Evolutionary conservation across 1,139 yeast genomes (phyloP).

Genomic region (Nematodospora anomalae): DNA sequence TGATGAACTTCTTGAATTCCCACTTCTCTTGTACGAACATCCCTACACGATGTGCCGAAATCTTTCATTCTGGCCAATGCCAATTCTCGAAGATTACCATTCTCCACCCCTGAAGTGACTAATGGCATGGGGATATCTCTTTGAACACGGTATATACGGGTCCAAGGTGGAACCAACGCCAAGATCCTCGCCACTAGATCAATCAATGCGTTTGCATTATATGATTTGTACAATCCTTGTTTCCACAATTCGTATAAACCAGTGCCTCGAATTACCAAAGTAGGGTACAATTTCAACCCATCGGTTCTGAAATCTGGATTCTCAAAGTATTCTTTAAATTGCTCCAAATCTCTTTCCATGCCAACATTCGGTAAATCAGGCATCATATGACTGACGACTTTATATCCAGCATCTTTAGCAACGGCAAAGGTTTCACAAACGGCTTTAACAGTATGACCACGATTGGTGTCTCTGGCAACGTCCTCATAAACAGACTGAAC

Average conservation of each 20-base stretch:
- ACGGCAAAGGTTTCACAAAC: slow-evolving; percentile 94
- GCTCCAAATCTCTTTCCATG: slow-evolving; percentile 96
- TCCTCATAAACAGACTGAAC: slow-evolving; percentile 97
- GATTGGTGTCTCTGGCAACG: slow-evolving; percentile 96
- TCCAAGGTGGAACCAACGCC: slow-evolving; percentile 99
- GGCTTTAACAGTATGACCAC: slow-evolving; percentile 96
- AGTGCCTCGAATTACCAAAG: slow-evolving; percentile 95
- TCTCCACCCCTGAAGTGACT: slow-evolving; percentile 97
- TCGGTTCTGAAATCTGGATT: slow-evolving; percentile 97
- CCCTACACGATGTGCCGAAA: slow-evolving; percentile 94
- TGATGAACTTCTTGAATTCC: slow-evolving; percentile 99
- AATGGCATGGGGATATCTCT: slow-evolving; percentile 99
- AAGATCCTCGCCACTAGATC: slow-evolving; percentile 93
- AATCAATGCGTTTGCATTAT: slow-evolving; percentile 90
- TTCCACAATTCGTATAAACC: slow-evolving; percentile 98
- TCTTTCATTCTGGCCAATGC: slow-evolving; percentile 98
- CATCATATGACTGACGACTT: slow-evolving; percentile 99
- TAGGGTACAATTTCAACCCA: slow-evolving; percentile 93
- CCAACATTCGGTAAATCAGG: slow-evolving; percentile 99
- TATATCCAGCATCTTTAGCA: slow-evolving; percentile 97
- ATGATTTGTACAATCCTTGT: slow-evolving; percentile 89
- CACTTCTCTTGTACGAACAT: slow-evolving; percentile 97
- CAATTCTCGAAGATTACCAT: slow-evolving; percentile 92
- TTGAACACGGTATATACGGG: slow-evolving; percentile 96
- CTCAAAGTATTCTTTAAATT: slow-evolving; percentile 92